These are phyloP conservation scores for Xylaria telfairii DNA, from an alignment of 495 filamentous ascomycete genomes.

Conservation along the genomic window DNA sequence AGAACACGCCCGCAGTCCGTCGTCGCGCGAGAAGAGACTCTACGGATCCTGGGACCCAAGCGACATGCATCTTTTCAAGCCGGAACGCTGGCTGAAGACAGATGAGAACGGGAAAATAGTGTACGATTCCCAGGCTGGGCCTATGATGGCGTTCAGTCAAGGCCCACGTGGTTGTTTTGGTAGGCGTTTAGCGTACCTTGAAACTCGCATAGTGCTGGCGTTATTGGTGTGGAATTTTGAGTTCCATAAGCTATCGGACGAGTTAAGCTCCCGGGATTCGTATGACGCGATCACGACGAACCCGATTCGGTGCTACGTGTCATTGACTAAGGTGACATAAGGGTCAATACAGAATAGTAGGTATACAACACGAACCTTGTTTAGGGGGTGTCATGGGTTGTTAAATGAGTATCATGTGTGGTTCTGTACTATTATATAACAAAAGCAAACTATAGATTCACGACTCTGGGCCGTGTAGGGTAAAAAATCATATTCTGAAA, in stretches of 20 bases:
- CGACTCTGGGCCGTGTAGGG: background rate
- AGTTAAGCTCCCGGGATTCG: constrained; percentile 26
- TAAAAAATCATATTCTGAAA: background rate
- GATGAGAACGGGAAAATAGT: constrained; percentile 26
- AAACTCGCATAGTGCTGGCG: constrained; percentile 40
- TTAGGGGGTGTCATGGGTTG: background rate
- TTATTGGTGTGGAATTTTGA: constrained; percentile 49
- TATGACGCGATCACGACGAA: constrained; percentile 7
- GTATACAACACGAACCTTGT: background rate
- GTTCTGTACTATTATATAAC: background rate
- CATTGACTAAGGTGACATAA: constrained; percentile 15
- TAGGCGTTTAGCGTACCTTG: constrained; percentile 40
- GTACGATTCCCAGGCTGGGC: constrained; percentile 42
- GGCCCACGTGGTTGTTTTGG: constrained; percentile 48
- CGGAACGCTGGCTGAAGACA: constrained; percentile 42
- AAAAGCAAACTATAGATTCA: no score
- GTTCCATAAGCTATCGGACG: constrained; percentile 30
- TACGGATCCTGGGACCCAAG: constrained; percentile 25
- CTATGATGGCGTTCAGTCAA: constrained; percentile 39
- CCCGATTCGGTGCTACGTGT: constrained; percentile 5
- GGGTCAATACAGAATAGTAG: background rate
- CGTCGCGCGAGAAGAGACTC: constrained; percentile 23
- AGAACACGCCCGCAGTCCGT: constrained; percentile 27
- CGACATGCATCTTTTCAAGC: constrained; percentile 37
- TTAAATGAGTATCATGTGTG: background rate